These are phyloP conservation scores for Phanerochaete sordida DNA, from an alignment of 768 basidiomycete species.

Conservation along the genomic window DNA sequence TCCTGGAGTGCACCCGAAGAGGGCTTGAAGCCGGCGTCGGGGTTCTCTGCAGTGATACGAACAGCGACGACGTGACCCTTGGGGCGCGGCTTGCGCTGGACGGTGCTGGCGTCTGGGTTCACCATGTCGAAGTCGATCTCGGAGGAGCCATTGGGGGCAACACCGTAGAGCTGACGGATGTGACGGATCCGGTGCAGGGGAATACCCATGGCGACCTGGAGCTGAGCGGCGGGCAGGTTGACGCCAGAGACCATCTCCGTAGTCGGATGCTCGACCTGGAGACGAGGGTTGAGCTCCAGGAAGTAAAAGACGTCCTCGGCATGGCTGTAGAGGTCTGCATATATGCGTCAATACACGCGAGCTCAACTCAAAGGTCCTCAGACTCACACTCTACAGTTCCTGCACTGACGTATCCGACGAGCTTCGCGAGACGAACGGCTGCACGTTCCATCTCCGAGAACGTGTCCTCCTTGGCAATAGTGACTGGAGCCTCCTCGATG, in stretches of 20 bases:
- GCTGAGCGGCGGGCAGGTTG: slow-evolving; percentile 95
- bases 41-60: slow-evolving; percentile 99
- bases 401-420: slow-evolving; percentile 98
- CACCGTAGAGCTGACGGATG: slow-evolving; percentile 93
- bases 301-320: slow-evolving; percentile 94
- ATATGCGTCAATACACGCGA: slow-evolving; percentile 4
- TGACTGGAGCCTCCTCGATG: slow-evolving; percentile 98
- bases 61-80: slow-evolving; percentile 99
- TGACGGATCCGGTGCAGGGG: slow-evolving; percentile 94
- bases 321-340: slow-evolving; percentile 87
- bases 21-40: slow-evolving; percentile 99
- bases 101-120: slow-evolving; percentile 80
- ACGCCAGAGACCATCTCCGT: slow-evolving; percentile 99
- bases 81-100: slow-evolving; percentile 92
- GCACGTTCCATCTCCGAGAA: slow-evolving; percentile 99
- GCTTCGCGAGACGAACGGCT: slow-evolving; percentile 97
- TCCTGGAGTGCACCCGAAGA: slow-evolving; percentile 96
- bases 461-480: slow-evolving; percentile 87
- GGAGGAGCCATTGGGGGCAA: slow-evolving; percentile 82
- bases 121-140: slow-evolving; percentile 97
- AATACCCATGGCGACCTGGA: slow-evolving; percentile 97
- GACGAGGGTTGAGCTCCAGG: slow-evolving; percentile 97
- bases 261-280: slow-evolving; percentile 99
- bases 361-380: slow-evolving; percentile 1
- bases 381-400: slow-evolving; percentile 94